phyloP scores from a whole-genome alignment of 495 filamentous ascomycete genomes.

The Hypoxylon rickii region DNA sequence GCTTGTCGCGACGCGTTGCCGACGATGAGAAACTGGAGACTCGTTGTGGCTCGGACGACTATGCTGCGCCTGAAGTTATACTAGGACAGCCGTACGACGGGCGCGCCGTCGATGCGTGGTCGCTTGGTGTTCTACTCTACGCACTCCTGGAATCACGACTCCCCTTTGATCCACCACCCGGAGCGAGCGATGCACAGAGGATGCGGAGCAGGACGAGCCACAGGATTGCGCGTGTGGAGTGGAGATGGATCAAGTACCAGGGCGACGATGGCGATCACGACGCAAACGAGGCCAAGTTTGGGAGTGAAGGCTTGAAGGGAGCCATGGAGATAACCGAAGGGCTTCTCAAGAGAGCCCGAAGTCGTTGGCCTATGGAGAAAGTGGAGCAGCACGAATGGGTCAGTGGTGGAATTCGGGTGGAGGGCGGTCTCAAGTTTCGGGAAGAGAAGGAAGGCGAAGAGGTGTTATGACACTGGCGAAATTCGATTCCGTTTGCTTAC shows the following conservation, averaged over 20 bases:
- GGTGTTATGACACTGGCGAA: constrained; percentile 39
- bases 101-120: constrained; percentile 91
- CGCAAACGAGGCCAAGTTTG: constrained; percentile 51
- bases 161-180: constrained; percentile 86
- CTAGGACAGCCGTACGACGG: constrained; percentile 96
- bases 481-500: not conserved
- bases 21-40: constrained; percentile 82
- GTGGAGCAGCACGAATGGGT: constrained; percentile 80
- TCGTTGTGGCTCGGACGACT: constrained; percentile 93
- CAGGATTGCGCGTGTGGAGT: constrained; percentile 92
- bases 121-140: constrained; percentile 89
- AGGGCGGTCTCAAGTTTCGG: constrained; percentile 68
- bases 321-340: constrained; percentile 81
- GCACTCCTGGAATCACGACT: constrained; percentile 89
- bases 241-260: constrained; percentile 87
- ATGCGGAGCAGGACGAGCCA: constrained; percentile 80
- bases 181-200: constrained; percentile 69
- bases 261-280: constrained; percentile 68
- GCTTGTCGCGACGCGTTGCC: constrained; percentile 82
- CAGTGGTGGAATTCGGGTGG: constrained; percentile 67
- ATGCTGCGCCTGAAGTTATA: constrained; percentile 93
- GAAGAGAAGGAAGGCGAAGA: constrained; percentile 66
- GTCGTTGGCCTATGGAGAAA: constrained; percentile 71
- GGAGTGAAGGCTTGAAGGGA: constrained; percentile 67
- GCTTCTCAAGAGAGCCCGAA: constrained; percentile 76